These are phyloP conservation scores for Aurantiochytrium sp. DNA, from an alignment of 108 stramenopile genomes.

Conservation along the genomic window DNA sequence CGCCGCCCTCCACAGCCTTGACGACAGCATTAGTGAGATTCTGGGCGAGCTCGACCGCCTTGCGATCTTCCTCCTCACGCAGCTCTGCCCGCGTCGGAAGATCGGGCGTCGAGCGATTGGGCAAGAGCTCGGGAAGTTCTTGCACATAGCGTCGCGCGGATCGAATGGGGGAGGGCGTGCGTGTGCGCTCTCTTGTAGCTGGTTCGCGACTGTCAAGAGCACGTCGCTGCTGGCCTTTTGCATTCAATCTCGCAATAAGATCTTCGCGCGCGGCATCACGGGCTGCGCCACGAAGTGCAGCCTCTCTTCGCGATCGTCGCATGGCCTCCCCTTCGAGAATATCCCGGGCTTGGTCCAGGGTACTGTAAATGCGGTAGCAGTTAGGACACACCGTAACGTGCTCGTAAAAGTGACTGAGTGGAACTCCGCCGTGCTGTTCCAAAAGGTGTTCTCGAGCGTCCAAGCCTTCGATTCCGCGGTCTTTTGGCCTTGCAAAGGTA, in stretches of 20 bases:
- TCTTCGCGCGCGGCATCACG: neutral
- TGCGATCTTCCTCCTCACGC: neutral
- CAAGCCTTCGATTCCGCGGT: neutral
- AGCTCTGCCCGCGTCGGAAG: neutral
- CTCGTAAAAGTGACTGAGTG: neutral
- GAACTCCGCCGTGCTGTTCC: neutral
- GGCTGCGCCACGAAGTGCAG: too few relatives aligned
- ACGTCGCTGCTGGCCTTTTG: neutral
- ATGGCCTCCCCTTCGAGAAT: neutral
- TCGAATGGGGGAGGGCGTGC: neutral
- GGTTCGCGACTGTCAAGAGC: neutral
- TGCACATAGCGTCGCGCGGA: neutral
- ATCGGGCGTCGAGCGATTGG: neutral
- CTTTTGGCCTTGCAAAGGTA: neutral
- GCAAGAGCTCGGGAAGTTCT: neutral
- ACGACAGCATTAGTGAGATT: neutral
- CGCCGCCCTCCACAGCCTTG: neutral
- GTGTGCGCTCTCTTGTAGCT: neutral
- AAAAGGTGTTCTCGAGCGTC: neutral
- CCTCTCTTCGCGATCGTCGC: neutral
- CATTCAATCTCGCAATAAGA: neutral
- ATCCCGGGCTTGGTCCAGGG: neutral
- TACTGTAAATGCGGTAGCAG: neutral
- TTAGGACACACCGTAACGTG: neutral
- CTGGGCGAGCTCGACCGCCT: neutral